Conservation (phyloP, 768 basidiomycete species). For the Scleroderma citrinum region DNA sequence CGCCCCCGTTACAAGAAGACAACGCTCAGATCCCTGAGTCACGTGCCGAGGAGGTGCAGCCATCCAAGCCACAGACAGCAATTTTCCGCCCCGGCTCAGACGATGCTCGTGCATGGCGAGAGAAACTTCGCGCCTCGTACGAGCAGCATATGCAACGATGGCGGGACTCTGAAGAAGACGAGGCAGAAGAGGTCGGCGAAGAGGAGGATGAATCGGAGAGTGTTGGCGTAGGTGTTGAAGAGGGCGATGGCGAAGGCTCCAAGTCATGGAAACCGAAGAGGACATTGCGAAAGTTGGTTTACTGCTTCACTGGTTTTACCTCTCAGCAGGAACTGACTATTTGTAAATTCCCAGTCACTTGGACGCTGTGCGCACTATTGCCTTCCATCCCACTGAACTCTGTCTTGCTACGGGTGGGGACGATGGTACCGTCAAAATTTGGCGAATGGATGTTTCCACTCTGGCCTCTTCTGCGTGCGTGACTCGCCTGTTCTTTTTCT, state of each 20-base stretch:
- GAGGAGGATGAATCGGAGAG: slow-evolving; percentile 62
- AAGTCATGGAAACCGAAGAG: slow-evolving; percentile 84
- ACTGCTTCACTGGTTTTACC: slow-evolving; percentile 6
- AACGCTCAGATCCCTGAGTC: slow-evolving; percentile 6
- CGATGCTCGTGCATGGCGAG: slow-evolving; percentile 81
- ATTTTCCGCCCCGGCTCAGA: slow-evolving; percentile 74
- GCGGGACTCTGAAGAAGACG: slow-evolving; percentile 49
- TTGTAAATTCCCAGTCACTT: slow-evolving; percentile 58
- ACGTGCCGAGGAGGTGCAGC: slow-evolving; percentile 12
- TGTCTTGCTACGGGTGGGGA: slow-evolving; percentile 92
- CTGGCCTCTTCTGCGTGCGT: slow-evolving; percentile 76
- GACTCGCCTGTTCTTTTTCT: slow-evolving; percentile 5
- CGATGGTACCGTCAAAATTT: slow-evolving; percentile 93
- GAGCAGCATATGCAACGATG: slow-evolving; percentile 35
- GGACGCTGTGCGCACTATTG: slow-evolving; percentile 85
- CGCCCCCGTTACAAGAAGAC: slow-evolving; percentile 7
- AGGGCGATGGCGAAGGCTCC: slow-evolving; percentile 59
- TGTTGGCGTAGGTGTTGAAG: slow-evolving; percentile 46
- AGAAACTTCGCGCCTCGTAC: slow-evolving; percentile 62
- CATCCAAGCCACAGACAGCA: slow-evolving; percentile 43
- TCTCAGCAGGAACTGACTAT: slow-evolving; percentile 1
- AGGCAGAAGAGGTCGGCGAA: slow-evolving; percentile 63
- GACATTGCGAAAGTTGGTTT: slow-evolving; percentile 81
- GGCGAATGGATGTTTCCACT: slow-evolving; percentile 78
- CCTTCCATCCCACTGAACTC: slow-evolving; percentile 83